Evolutionary conservation across 2,329 filamentous ascomycete species (phyloP), one percentile per base, ranked within the genome.

Genomic region (Ascocoryne sarcoides): DNA sequence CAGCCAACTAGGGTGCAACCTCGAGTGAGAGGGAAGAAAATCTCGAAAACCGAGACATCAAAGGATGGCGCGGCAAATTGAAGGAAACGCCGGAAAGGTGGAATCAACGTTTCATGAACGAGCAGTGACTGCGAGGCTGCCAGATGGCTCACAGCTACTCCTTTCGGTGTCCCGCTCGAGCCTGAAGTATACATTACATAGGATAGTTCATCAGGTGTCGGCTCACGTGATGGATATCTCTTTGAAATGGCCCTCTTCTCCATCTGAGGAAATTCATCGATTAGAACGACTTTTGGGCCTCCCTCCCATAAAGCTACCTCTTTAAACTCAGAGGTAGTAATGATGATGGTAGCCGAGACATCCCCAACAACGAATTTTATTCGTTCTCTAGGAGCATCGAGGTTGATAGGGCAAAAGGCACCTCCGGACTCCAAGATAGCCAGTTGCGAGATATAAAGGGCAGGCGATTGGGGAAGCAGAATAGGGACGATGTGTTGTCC

Each of bases 161-260:
- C 89, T 65, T 95, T 95, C 0, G 89, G 89, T 4, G 79, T 77
- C 10, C 89, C 89, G 0, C 88, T 95, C 4, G 86, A 93, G 3
- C 88, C 88, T 33, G 86, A 93, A 1, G 89, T 95, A 60, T 94
- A 95, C 78, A 95, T 88, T 44, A 95, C 76, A 65, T 95, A 95
- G 17, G 89, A 87, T 17, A 89, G 60, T 44, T 60, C 51, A 10
- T 49, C 32, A 10, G 43, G 37, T 3, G 4, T 36, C 4, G 43
- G 20, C 17, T 44, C 42, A 46, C 46, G 45, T 48, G 47, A 35
- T 35, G 10, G 15, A 10, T 10, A 16, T 12, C 14, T 4, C 21
- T 20, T 16, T n/a, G 10, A 9, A 19, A 18, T 23, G 14, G 18
- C n/a, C 10, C 44, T 29, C 32, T 33, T n/a, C 15, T 38, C 40